Evolutionary conservation across 1,139 yeast genomes (phyloP).

Genomic region (Lodderomyces elongisporus): DNA sequence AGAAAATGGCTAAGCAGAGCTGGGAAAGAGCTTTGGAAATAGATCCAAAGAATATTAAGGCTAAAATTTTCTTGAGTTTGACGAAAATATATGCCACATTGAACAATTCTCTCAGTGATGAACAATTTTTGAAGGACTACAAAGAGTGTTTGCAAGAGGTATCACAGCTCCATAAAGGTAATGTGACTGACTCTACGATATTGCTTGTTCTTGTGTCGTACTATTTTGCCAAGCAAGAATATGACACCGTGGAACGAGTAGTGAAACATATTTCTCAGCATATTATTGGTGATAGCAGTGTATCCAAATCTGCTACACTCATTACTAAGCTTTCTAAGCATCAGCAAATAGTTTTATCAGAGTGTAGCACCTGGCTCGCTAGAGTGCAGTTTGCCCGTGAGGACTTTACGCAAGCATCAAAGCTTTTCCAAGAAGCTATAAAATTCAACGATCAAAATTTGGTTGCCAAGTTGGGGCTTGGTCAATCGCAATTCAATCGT

Average conservation of each 20-base stretch:
- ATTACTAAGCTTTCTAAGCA: constrained; percentile 23
- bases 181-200: constrained; percentile 32
- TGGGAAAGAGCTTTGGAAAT: constrained; percentile 80
- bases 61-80: constrained; percentile 61
- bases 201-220: constrained; percentile 47
- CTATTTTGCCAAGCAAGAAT: constrained; percentile 57
- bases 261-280: constrained; percentile 45
- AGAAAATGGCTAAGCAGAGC: constrained; percentile 67
- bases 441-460: constrained; percentile 57
- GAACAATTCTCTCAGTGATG: constrained; percentile 54
- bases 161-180: constrained; percentile 23
- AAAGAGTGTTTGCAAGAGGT: constrained; percentile 37
- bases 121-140: constrained; percentile 50
- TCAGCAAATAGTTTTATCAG: constrained; percentile 51
- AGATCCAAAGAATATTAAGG: constrained; percentile 56
- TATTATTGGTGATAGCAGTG: constrained; percentile 18
- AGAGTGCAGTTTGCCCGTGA: constrained; percentile 60
- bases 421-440: constrained; percentile 67
- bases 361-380: constrained; percentile 82
- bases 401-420: constrained; percentile 66
- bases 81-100: constrained; percentile 66
- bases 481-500: constrained; percentile 76
- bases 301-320: constrained; percentile 13
- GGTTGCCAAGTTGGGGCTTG: constrained; percentile 76
- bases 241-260: constrained; percentile 52